Evolutionary conservation across 768 basidiomycete genomes (phyloP).

Genomic region (Lepiota brunneoincarnata): DNA sequence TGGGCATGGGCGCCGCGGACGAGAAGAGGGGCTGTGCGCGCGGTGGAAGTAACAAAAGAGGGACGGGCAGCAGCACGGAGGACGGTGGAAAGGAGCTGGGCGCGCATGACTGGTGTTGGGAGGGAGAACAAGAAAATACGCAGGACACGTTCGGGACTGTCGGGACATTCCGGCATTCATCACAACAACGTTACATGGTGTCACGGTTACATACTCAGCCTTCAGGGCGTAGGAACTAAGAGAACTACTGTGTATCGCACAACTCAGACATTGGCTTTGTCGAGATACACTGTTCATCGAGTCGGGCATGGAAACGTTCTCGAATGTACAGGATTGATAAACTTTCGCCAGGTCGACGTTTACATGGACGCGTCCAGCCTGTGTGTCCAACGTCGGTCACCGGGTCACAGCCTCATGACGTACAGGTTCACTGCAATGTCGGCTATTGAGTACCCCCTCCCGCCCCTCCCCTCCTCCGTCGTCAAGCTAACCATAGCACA

Average conservation of each 20-base stretch:
- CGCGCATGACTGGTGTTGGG: slow-evolving; percentile 48
- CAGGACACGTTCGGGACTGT: slow-evolving; percentile 27
- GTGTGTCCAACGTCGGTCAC: neutral
- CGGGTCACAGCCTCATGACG: neutral
- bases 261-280: no score
- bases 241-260: no score
- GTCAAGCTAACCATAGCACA: no score
- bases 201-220: neutral
- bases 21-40: slow-evolving; percentile 39
- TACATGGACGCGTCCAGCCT: no score
- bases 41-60: slow-evolving; percentile 30
- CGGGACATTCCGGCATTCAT: slow-evolving; percentile 25
- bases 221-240: neutral
- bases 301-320: no score
- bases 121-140: slow-evolving; percentile 17
- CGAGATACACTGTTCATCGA: no score
- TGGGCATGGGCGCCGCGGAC: slow-evolving; percentile 56
- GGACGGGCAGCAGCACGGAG: slow-evolving; percentile 61
- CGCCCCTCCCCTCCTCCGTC: neutral
- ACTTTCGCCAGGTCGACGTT: no score
- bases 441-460: neutral
- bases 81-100: slow-evolving; percentile 58
- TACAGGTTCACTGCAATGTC: neutral
- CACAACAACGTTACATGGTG: slow-evolving; percentile 6
- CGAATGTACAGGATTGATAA: no score